These are phyloP conservation scores for Tephrocybe sp. DNA, from an alignment of 768 basidiomycete genomes.

Conservation along the genomic window DNA sequence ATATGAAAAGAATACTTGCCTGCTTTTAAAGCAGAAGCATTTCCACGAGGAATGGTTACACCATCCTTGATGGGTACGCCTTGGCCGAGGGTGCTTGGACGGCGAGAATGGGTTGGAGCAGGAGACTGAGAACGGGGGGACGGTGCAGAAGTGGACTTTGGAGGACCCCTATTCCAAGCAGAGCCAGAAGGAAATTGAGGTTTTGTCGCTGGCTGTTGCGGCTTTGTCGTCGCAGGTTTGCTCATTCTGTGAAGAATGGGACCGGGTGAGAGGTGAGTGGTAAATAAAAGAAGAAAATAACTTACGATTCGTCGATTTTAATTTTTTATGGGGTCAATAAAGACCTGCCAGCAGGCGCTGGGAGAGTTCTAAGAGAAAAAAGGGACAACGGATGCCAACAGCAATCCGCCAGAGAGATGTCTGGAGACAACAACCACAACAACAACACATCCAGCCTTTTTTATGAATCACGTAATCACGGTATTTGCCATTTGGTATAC, in stretches of 20 bases:
- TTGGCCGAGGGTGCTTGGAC: slow-evolving; percentile 71
- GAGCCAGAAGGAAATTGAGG: slow-evolving; percentile 75
- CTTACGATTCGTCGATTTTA: slow-evolving; percentile 36
- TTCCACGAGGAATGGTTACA: slow-evolving; percentile 67
- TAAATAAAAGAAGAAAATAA: slow-evolving; percentile 20
- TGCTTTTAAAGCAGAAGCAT: slow-evolving; percentile 65
- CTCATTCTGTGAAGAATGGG: slow-evolving; percentile 91
- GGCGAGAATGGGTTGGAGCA: slow-evolving; percentile 73
- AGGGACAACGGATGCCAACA: slow-evolving; percentile 39
- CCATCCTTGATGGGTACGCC: slow-evolving; percentile 78
- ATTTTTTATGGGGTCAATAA: slow-evolving; percentile 67
- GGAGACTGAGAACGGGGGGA: slow-evolving; percentile 80
- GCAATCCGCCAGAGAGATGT: slow-evolving; percentile 39
- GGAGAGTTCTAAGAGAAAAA: slow-evolving; percentile 44
- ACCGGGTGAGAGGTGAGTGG: background rate
- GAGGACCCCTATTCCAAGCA: slow-evolving; percentile 91
- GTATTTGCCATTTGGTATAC: too few species aligned
- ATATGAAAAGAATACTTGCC: slow-evolving; percentile 32
- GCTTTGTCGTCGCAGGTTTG: slow-evolving; percentile 71
- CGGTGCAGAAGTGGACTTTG: slow-evolving; percentile 55
- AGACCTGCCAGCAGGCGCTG: slow-evolving; percentile 90
- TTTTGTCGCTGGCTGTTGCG: slow-evolving; percentile 51
- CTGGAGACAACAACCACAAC: slow-evolving; percentile 36
- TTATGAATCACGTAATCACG: slow-evolving; percentile 3
- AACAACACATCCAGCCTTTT: slow-evolving; percentile 12